Evolutionary conservation across 202 grass and related monocot species (phyloP).

Genomic region (Hordeum pubiflorum): DNA sequence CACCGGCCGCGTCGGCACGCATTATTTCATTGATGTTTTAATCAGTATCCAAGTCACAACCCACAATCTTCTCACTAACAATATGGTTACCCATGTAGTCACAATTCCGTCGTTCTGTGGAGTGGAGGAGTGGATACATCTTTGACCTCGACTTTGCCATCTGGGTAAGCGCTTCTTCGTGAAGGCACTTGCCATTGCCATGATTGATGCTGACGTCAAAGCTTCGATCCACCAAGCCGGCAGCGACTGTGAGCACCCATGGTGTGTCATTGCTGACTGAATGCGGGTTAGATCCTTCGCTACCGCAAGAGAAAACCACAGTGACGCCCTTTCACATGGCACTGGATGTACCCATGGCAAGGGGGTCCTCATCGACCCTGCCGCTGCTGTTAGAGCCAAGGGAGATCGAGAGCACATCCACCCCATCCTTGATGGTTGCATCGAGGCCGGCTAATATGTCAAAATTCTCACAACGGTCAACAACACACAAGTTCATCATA

Average conservation of each 20-base stretch:
- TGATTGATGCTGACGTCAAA: too few relatives aligned
- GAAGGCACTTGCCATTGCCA: too few relatives aligned
- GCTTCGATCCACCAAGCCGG: not conserved
- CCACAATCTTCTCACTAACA: not conserved
- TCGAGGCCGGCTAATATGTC: not conserved
- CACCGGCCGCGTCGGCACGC: not conserved
- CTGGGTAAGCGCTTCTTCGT: too few relatives aligned
- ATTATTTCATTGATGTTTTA: not conserved
- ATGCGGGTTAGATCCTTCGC: too few relatives aligned
- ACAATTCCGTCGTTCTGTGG: not conserved
- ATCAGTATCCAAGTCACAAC: not conserved
- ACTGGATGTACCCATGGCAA: not conserved
- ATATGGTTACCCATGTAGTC: not conserved
- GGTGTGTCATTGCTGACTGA: not conserved
- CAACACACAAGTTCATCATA: too few relatives aligned
- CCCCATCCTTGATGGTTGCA: not conserved
- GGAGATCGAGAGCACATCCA: not conserved
- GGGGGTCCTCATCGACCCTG: not conserved
- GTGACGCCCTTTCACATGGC: not conserved
- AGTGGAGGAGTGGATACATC: not conserved
- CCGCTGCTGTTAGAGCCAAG: not conserved
- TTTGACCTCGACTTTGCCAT: not conserved
- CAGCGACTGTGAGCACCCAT: not conserved
- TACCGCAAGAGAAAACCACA: not conserved
- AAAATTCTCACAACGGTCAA: not conserved